These are phyloP conservation scores for Metarhizium album DNA, from an alignment of 2,329 filamentous ascomycete genomes.

Conservation along the genomic window DNA sequence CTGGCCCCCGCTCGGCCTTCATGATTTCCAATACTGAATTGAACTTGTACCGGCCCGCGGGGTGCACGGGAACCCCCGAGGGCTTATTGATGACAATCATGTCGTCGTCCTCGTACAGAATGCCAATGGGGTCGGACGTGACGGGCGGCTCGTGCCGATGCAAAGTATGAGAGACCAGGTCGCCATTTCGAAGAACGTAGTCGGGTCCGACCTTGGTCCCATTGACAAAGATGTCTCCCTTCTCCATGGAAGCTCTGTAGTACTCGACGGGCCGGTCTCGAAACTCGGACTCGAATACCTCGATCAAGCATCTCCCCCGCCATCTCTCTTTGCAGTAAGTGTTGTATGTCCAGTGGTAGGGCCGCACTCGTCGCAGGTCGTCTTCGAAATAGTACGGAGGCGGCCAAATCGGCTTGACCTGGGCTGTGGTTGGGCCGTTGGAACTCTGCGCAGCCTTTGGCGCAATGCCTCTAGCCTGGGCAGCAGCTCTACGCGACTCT, in stretches of 20 bases:
- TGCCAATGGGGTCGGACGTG: conserved; percentile 63
- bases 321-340: conserved; percentile 91
- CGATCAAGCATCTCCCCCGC: conserved; percentile 69
- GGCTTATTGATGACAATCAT: conserved; percentile 98
- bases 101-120: conserved; percentile 85
- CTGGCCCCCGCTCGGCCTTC: conserved; percentile 55
- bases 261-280: conserved; percentile 78
- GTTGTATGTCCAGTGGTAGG: conserved; percentile 91
- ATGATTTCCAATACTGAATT: conserved; percentile 94
- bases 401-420: conserved; percentile 28
- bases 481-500: neutral
- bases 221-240: conserved; percentile 71
- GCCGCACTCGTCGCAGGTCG: conserved; percentile 69
- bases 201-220: conserved; percentile 57
- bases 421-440: neutral
- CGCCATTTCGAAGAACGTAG: conserved; percentile 74
- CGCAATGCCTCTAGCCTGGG: neutral
- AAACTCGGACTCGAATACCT: conserved; percentile 88
- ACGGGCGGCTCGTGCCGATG: conserved; percentile 95
- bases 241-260: conserved; percentile 75
- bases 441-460: neutral
- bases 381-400: conserved; percentile 74
- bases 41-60: conserved; percentile 89
- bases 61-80: conserved; percentile 87
- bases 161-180: conserved; percentile 83